Evolutionary conservation across 2,329 filamentous ascomycete genomes (phyloP).

Genomic region (Penicillium sp.): DNA sequence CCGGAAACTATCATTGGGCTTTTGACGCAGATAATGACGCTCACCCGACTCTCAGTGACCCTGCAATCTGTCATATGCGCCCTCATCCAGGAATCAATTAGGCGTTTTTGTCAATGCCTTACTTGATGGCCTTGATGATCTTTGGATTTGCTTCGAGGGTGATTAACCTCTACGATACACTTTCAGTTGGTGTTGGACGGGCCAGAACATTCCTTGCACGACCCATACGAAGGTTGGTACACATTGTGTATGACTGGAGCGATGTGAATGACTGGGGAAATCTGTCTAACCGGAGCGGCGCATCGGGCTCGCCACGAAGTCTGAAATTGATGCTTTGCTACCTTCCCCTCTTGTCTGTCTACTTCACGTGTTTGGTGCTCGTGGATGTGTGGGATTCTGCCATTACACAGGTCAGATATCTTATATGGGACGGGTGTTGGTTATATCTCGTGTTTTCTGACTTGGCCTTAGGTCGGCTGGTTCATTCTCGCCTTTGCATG

Average conservation of each 20-base stretch:
- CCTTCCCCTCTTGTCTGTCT: neutral
- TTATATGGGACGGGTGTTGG: neutral
- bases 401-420: neutral
- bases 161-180: neutral
- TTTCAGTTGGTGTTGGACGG: neutral
- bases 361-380: neutral
- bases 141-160: neutral
- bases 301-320: neutral
- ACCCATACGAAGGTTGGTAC: neutral
- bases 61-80: neutral
- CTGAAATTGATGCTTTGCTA: neutral
- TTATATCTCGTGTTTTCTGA: neutral
- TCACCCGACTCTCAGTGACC: neutral
- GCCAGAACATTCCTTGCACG: neutral
- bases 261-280: neutral
- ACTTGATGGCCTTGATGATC: neutral
- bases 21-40: neutral
- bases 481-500: neutral
- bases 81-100: neutral
- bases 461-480: neutral
- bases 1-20: conserved; percentile 3
- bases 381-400: neutral
- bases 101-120: neutral
- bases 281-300: neutral
- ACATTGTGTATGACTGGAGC: neutral